Conservation (phyloP, 306 rosid species). For the Dalbergia cochinchinensis region DNA sequence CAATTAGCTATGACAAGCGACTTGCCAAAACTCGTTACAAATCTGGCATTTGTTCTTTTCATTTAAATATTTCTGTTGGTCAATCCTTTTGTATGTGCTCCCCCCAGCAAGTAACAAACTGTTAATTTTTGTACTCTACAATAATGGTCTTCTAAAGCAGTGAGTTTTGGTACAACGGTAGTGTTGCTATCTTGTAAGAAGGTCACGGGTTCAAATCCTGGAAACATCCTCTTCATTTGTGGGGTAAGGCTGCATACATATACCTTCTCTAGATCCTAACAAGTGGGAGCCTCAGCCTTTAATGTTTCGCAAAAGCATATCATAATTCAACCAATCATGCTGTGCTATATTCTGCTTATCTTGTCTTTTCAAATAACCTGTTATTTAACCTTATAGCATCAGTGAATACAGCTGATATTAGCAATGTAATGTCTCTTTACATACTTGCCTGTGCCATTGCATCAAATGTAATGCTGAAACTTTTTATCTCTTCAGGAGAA, state of each 20-base stretch:
- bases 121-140: not conserved
- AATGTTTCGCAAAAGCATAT: constrained; percentile 30
- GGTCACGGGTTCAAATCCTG: no score
- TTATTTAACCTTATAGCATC: constrained; percentile 34
- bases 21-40: not conserved
- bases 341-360: constrained; percentile 27
- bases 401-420: constrained; percentile 23
- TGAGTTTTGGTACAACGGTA: no score
- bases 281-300: no score
- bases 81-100: constrained; percentile 4
- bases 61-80: not conserved
- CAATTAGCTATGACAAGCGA: not conserved
- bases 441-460: constrained; percentile 23
- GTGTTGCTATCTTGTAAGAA: no score
- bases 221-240: no score
- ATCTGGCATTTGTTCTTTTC: not conserved
- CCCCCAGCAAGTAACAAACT: constrained; percentile 11
- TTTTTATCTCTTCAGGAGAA: constrained; percentile 65
- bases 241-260: no score
- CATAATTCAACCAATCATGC: constrained; percentile 6
- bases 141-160: no score
- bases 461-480: constrained; percentile 41
- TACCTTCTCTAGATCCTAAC: no score
- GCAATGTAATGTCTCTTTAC: constrained; percentile 29
- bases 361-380: constrained; percentile 26